phyloP scores from a whole-genome alignment of 768 basidiomycete genomes.

The Leccinum uliginosum region DNA sequence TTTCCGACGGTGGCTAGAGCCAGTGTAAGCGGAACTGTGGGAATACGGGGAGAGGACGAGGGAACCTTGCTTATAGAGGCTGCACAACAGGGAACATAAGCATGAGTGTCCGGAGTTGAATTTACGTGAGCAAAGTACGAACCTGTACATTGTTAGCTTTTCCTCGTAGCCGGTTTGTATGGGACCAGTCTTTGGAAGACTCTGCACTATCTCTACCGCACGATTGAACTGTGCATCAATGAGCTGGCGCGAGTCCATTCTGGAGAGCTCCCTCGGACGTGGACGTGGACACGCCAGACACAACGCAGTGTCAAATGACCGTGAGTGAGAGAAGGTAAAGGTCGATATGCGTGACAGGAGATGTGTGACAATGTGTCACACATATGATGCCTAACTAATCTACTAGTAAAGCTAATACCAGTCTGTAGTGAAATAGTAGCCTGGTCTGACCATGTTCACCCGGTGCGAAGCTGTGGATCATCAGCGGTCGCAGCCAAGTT shows the following conservation, averaged over 20 bases:
- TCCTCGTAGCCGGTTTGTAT: slow-evolving; percentile 96
- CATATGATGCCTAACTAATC: not conserved
- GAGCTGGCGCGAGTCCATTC: slow-evolving; percentile 61
- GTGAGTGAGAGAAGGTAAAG: not conserved
- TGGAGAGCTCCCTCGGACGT: not conserved
- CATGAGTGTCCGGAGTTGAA: slow-evolving; percentile 5
- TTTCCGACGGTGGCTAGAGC: slow-evolving; percentile 82
- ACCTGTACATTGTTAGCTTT: slow-evolving; percentile 92
- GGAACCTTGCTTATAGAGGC: slow-evolving; percentile 90
- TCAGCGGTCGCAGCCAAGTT: not conserved
- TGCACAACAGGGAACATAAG: slow-evolving; percentile 26
- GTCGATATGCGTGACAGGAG: slow-evolving; percentile 12
- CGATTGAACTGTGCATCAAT: slow-evolving; percentile 88
- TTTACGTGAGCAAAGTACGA: slow-evolving; percentile 15
- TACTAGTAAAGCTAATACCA: not conserved
- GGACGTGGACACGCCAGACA: not conserved
- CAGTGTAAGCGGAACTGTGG: not conserved
- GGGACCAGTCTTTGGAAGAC: slow-evolving; percentile 88
- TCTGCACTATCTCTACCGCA: slow-evolving; percentile 91
- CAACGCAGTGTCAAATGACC: not conserved
- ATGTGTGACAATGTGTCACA: not conserved
- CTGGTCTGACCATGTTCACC: too few species aligned
- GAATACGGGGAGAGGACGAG: not conserved
- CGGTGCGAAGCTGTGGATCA: not conserved
- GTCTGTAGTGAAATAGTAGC: not conserved